Base-by-base conservation (phyloP, 805 yeast species). In the Ogataea ramenticola region DNA sequence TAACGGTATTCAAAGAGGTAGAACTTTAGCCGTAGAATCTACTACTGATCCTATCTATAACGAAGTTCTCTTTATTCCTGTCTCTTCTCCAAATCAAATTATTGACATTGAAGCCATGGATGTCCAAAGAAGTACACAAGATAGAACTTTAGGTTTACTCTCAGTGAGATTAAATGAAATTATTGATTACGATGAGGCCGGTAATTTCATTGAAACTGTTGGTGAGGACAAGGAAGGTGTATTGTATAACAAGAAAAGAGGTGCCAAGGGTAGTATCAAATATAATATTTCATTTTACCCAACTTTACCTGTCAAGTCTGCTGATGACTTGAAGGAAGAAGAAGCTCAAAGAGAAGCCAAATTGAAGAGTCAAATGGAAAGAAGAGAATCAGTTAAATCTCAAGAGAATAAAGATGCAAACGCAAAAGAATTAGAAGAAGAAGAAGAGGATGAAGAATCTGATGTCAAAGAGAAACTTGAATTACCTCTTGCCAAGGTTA, bases 21-120 rank as follows among this genome's bases (percentile, higher is more conserved):
- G 98, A 65, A 93, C 97, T 2, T 72, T 76, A 44, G 76, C 86
- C 12, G 61, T 70, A 44, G 80, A 77, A 20, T 76, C 82, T 21
- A 80, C 86, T 1, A 69, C 82, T 53, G 71, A 85, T 49, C 99
- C 99, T 7, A 79, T 77, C 6, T 93, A 88, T 86, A 79, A 90
- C 59, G 90, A 89, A 60, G 72, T 86, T 2, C 68, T 87, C 42
- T 93, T 87, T 64, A 77, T 87, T 26, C 83, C 96, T 4, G 77
- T 93, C 16, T 77, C 95, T 6, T 83, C 91, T 38, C 79, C 88
- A 21, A 82, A 84, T 58, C 97, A 90, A 63, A 81, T 75, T 55
- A 64, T 93, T 49, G 80, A 90, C 2, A 61, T 93, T 44, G 98
- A 93, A 60, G 95, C 81, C 7, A 86, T 93, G 96, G 98, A 93